Evolutionary conservation across 345 rosid genomes (phyloP).

Genomic region (Hibiscus trionum): DNA sequence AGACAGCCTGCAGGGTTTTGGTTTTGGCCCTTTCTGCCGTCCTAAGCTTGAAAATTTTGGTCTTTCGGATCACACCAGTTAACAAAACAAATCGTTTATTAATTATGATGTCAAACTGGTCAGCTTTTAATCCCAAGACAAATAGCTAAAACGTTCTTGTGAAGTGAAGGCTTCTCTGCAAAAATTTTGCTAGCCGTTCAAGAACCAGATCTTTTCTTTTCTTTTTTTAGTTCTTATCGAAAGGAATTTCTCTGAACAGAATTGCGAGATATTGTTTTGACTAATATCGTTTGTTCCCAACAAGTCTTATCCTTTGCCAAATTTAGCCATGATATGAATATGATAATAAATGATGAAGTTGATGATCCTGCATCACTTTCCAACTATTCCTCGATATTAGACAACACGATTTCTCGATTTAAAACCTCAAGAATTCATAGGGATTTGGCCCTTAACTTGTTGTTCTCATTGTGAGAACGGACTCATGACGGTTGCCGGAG

Average conservation of each 20-base stretch:
- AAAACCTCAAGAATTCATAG: background rate
- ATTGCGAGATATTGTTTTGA: background rate
- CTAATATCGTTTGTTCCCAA: background rate
- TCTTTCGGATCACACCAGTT: background rate
- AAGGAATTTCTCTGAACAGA: background rate
- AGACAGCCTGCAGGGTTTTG: constrained; percentile 1
- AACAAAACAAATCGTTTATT: background rate
- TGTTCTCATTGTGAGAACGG: too few relatives aligned
- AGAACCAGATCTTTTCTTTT: too few relatives aligned
- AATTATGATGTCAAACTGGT: background rate
- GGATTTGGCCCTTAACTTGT: background rate
- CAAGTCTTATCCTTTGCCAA: background rate
- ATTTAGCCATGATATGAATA: background rate
- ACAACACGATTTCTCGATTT: constrained; percentile 1
- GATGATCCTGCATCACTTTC: background rate
- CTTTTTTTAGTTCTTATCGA: too few relatives aligned
- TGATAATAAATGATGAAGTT: background rate
- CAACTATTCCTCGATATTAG: constrained; percentile 1
- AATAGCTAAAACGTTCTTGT: background rate
- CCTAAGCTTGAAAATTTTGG: background rate
- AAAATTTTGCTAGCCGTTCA: too few relatives aligned
- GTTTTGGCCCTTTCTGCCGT: background rate
- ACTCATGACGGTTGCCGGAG: too few relatives aligned
- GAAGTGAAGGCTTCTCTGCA: background rate
- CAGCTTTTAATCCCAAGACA: too few relatives aligned